phyloP scores from a whole-genome alignment of 169 alveolate genomes.

The Babesia ovis region DNA sequence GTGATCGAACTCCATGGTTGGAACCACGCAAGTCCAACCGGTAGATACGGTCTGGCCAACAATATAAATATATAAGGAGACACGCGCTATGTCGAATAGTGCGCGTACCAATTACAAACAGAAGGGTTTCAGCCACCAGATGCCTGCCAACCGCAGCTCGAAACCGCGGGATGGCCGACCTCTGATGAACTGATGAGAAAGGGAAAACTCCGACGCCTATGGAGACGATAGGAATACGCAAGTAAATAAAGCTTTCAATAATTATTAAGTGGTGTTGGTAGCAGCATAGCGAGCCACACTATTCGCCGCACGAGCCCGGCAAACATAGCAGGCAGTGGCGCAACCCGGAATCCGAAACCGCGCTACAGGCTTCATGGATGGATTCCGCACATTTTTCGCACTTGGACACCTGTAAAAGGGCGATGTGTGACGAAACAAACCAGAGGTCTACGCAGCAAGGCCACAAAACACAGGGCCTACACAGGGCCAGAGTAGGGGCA shows the following conservation, averaged over 20 bases:
- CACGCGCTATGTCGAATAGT: no score
- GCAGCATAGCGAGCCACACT: neutral
- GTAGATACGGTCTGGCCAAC: no score
- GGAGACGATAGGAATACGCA: neutral
- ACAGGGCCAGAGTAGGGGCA: no score
- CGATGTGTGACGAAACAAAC: neutral
- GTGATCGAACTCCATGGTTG: constrained; percentile 34
- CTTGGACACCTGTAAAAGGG: neutral
- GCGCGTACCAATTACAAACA: no score
- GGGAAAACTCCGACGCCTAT: neutral
- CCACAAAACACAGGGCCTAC: no score
- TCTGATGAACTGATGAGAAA: neutral
- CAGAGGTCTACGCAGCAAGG: no score
- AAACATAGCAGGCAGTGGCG: constrained; percentile 6
- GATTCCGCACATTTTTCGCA: neutral
- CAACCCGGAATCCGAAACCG: neutral
- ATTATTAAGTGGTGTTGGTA: neutral
- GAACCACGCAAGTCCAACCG: no score
- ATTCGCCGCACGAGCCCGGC: constrained; percentile 12
- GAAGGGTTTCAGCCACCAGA: no score
- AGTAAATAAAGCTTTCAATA: no score
- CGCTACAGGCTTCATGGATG: neutral
- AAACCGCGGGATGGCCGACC: neutral
- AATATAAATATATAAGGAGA: no score
- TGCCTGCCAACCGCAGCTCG: neutral